A percentile compares a stretch with the other conserved stretches of the same genome.
Conservation (phyloP, 2,329 filamentous ascomycete genomes). For the Apiospora sp. region DNA sequence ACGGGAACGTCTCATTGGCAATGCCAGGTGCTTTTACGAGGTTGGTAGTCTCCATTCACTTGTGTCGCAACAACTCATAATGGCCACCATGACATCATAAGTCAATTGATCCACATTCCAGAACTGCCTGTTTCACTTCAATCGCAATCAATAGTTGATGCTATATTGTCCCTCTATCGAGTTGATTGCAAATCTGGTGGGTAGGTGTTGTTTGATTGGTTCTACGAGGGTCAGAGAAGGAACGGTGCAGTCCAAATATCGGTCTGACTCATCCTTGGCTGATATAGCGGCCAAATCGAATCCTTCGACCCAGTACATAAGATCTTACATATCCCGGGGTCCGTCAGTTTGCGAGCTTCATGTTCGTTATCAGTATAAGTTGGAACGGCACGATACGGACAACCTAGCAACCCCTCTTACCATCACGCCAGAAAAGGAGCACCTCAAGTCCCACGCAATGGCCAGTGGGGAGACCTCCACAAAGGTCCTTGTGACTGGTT, state of each 20-base stretch:
- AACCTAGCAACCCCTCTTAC: neutral
- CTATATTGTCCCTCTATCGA: neutral
- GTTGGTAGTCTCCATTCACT: neutral
- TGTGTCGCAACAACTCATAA: neutral
- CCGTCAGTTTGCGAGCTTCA: neutral
- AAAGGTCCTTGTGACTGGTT: neutral
- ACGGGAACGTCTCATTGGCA: neutral
- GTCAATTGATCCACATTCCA: neutral
- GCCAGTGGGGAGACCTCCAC: neutral
- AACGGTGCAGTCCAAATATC: neutral
- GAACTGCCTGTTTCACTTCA: too few relatives aligned
- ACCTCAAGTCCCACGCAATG: neutral
- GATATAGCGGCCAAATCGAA: neutral
- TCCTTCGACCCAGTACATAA: neutral
- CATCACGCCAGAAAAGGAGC: neutral
- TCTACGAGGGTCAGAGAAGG: neutral
- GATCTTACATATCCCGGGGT: neutral
- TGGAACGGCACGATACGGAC: neutral
- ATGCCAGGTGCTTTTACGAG: neutral
- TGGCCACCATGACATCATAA: neutral
- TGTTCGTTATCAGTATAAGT: neutral
- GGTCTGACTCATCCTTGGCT: conserved; percentile 18
- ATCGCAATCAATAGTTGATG: too few relatives aligned
- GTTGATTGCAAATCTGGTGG: neutral
- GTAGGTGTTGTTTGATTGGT: neutral